phyloP scores from a whole-genome alignment of 257 asterid genomes.

The Nemophila menziesii region DNA sequence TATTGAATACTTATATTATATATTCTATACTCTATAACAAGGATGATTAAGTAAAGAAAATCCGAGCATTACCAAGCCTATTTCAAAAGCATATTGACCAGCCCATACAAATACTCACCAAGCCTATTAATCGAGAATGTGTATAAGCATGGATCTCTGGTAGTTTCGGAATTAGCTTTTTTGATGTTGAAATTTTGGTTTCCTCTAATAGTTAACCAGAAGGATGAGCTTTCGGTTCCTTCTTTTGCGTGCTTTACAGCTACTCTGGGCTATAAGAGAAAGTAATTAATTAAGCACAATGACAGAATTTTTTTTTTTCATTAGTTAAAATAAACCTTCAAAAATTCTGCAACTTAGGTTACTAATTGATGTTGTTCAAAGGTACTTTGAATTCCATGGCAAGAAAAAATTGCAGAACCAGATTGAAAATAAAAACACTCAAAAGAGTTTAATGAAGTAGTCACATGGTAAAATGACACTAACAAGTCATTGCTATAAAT shows the following conservation, averaged over 20 bases:
- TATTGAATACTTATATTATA: slow-evolving; percentile 19
- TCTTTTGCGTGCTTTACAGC: slow-evolving; percentile 72
- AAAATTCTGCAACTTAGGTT: no score
- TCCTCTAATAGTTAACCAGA: slow-evolving; percentile 97
- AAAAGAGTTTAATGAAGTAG: no score
- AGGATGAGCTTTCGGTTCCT: slow-evolving; percentile 97
- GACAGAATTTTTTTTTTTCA: no score
- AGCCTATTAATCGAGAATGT: slow-evolving; percentile 52
- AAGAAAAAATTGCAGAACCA: no score
- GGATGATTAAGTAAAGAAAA: not conserved
- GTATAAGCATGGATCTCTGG: slow-evolving; percentile 81
- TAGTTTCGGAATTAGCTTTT: slow-evolving; percentile 49
- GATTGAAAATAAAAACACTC: no score
- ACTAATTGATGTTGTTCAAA: no score
- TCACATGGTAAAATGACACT: no score
- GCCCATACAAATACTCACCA: slow-evolving; percentile 95
- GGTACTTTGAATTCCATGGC: no score
- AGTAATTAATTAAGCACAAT: not conserved
- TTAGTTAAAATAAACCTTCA: no score
- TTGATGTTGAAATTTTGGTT: slow-evolving; percentile 86
- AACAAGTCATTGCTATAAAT: no score
- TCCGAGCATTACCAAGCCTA: slow-evolving; percentile 80
- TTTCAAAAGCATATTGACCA: slow-evolving; percentile 89
- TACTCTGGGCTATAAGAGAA: slow-evolving; percentile 54
- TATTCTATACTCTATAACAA: slow-evolving; percentile 6